phyloP scores from a whole-genome alignment of 2,329 filamentous ascomycete species.

The Pleoardoris graminearum region DNA sequence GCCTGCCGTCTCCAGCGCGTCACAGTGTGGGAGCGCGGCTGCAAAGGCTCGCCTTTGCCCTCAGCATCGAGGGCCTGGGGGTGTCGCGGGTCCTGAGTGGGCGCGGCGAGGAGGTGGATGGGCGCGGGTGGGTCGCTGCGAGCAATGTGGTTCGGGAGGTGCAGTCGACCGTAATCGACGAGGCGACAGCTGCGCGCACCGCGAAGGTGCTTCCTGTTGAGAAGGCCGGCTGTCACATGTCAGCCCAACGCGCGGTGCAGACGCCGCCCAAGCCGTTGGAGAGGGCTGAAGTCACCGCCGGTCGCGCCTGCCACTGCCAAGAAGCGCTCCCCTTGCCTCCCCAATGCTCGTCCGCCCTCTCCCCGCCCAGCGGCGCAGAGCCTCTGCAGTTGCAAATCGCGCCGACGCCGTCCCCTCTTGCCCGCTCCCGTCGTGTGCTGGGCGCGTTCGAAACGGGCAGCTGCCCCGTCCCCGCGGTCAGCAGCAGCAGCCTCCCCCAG shows the following conservation, averaged over 20 bases:
- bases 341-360: conserved; percentile 13
- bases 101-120: not conserved
- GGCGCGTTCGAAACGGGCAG: conserved; percentile 2
- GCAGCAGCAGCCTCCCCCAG: too few relatives aligned
- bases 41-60: not conserved
- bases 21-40: conserved; percentile 9
- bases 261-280: conserved; percentile 1
- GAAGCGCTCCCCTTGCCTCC: conserved; percentile 8
- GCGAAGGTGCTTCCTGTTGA: conserved; percentile 8
- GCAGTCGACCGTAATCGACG: conserved; percentile 1
- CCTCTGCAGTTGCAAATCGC: too few relatives aligned
- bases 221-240: conserved; percentile 10
- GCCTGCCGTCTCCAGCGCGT: conserved; percentile 37
- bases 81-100: not conserved
- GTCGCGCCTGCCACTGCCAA: conserved; percentile 5
- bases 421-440: not conserved
- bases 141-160: not conserved
- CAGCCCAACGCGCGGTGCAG: not conserved
- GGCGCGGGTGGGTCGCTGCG: not conserved
- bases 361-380: not conserved
- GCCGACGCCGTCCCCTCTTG: too few relatives aligned
- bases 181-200: not conserved
- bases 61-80: conserved; percentile 8
- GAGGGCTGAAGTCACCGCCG: not conserved
- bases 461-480: conserved; percentile 7